phyloP scores from a whole-genome alignment of 495 filamentous ascomycete species.

The Penicillium chermesinum region DNA sequence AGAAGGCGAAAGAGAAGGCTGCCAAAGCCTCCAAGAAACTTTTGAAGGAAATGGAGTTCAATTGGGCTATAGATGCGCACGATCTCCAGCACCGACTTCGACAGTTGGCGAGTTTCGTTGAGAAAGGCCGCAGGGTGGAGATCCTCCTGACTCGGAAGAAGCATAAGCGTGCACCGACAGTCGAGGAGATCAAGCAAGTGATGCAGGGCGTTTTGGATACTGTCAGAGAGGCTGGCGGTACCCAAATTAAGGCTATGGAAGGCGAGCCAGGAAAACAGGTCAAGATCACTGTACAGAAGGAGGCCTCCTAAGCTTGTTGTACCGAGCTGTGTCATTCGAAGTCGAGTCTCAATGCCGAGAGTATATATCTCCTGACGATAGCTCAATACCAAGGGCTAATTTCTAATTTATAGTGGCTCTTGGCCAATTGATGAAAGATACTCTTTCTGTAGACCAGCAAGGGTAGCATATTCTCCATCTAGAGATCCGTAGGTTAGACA shows the following conservation, averaged over 20 bases:
- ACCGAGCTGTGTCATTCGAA: too few species aligned
- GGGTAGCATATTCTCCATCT: too few species aligned
- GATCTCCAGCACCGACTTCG: slow-evolving; percentile 59
- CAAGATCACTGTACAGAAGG: slow-evolving; percentile 36
- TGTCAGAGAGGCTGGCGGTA: slow-evolving; percentile 32
- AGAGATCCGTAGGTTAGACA: too few species aligned
- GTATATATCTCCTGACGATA: too few species aligned
- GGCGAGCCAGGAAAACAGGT: slow-evolving; percentile 40
- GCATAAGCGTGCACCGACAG: slow-evolving; percentile 36
- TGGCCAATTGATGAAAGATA: too few species aligned
- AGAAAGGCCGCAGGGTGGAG: slow-evolving; percentile 59
- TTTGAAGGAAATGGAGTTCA: slow-evolving; percentile 72
- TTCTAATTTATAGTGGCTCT: too few species aligned
- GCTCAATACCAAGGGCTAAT: too few species aligned
- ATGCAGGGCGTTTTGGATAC: slow-evolving; percentile 35
- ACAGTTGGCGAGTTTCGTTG: slow-evolving; percentile 56
- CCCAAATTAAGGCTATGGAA: slow-evolving; percentile 37
- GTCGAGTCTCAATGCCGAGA: too few species aligned
- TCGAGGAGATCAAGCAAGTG: slow-evolving; percentile 40
- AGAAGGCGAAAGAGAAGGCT: slow-evolving; percentile 38
- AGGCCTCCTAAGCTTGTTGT: slow-evolving; percentile 21
- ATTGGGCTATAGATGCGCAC: slow-evolving; percentile 71
- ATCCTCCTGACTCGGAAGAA: slow-evolving; percentile 50
- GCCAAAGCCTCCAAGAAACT: slow-evolving; percentile 25
- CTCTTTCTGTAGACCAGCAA: too few species aligned